Percentiles rank a stretch among this genome's conserved stretches.
phyloP scores from a whole-genome alignment of 2,329 filamentous ascomycete genomes.

The Gliomastix tumulicola region DNA sequence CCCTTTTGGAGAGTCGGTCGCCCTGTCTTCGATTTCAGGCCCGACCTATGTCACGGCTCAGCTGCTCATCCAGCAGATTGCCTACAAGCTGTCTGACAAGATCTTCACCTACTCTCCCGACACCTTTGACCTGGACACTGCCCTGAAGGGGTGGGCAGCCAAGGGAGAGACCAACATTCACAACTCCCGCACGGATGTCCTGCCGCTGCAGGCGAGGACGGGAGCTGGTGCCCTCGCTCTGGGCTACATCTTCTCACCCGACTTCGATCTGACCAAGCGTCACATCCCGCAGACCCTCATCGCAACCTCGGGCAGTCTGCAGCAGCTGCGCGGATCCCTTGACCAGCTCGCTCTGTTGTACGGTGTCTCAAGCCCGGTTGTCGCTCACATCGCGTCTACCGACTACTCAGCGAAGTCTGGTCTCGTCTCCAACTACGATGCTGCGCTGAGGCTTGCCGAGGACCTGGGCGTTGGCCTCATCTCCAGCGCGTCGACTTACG shows the following conservation, averaged over 20 bases:
- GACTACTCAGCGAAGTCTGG: conserved; percentile 69
- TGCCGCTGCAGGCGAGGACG: conserved; percentile 77
- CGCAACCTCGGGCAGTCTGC: conserved; percentile 76
- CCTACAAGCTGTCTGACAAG: conserved; percentile 92
- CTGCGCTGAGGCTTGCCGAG: conserved; percentile 73
- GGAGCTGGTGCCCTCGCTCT: conserved; percentile 88
- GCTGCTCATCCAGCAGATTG: conserved; percentile 89
- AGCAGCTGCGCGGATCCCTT: conserved; percentile 72
- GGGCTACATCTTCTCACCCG: conserved; percentile 95
- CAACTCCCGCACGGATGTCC: conserved; percentile 70
- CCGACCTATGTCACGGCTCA: conserved; percentile 92
- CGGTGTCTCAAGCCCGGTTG: conserved; percentile 84
- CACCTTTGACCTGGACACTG: conserved; percentile 83
- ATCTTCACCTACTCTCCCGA: conserved; percentile 95
- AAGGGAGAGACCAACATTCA: conserved; percentile 70
- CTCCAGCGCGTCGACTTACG: conserved; percentile 77
- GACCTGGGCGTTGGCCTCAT: conserved; percentile 86
- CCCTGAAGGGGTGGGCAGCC: conserved; percentile 70
- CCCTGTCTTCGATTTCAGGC: conserved; percentile 62
- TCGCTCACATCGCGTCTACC: conserved; percentile 84
- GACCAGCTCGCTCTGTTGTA: conserved; percentile 92
- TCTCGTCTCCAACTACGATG: conserved; percentile 81
- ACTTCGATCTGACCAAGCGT: conserved; percentile 88
- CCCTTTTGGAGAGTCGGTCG: conserved; percentile 49
- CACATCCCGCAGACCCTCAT: conserved; percentile 87